Conservation (phyloP, 2,329 filamentous ascomycete genomes). For the Paecilomyces variotii region DNA sequence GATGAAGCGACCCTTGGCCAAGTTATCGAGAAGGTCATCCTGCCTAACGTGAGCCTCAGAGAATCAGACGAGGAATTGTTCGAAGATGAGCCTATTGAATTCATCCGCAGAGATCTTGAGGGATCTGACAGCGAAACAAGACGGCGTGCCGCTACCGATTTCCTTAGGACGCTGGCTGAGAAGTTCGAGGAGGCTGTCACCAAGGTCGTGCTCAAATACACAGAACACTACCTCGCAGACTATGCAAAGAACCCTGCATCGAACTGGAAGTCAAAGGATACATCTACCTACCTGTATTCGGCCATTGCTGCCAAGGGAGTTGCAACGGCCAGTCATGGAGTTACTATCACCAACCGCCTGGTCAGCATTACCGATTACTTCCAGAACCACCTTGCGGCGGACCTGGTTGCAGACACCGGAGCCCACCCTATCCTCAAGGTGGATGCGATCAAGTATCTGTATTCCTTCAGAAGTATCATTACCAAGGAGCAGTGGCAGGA, state of each 20-base stretch:
- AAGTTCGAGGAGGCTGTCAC: constrained; percentile 83
- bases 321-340: constrained; percentile 78
- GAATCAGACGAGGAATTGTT: constrained; percentile 94
- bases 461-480: constrained; percentile 91
- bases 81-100: constrained; percentile 98
- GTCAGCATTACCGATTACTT: constrained; percentile 94
- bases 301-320: constrained; percentile 88
- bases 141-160: constrained; percentile 86
- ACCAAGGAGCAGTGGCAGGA: constrained; percentile 86
- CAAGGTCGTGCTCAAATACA: constrained; percentile 76
- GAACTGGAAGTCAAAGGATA: constrained; percentile 97
- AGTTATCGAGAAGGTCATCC: constrained; percentile 89
- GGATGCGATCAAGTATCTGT: constrained; percentile 95
- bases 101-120: constrained; percentile 88
- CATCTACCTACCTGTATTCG: constrained; percentile 92
- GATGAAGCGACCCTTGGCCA: constrained; percentile 69
- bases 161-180: constrained; percentile 78
- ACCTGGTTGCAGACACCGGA: constrained; percentile 62
- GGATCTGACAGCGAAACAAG: constrained; percentile 94
- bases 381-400: constrained; percentile 82
- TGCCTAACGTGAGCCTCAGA: constrained; percentile 84
- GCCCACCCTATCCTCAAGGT: constrained; percentile 86
- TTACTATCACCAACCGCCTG: constrained; percentile 78
- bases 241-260: constrained; percentile 59
- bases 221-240: constrained; percentile 69